These are phyloP conservation scores for Acanthochlamys bracteata DNA, from an alignment of 106 monocot genomes.

Conservation along the genomic window DNA sequence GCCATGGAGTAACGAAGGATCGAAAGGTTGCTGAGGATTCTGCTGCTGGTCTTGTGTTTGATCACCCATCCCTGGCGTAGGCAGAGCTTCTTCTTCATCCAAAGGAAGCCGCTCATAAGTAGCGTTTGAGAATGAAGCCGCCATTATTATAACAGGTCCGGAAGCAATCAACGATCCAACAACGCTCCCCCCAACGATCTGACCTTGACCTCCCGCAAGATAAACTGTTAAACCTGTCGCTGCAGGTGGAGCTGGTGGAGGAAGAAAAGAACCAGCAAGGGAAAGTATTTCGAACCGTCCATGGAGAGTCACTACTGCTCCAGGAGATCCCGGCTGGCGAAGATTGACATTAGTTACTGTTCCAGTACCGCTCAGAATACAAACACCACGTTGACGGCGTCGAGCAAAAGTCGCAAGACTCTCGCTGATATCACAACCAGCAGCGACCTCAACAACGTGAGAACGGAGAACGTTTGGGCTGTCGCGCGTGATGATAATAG, in stretches of 20 bases:
- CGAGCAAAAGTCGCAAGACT: background rate
- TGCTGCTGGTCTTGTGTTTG: constrained; percentile 15
- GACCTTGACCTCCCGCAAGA: background rate
- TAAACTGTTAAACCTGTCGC: background rate
- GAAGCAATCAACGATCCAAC: constrained; percentile 1
- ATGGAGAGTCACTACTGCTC: background rate
- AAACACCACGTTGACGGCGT: background rate
- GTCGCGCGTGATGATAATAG: constrained; percentile 3
- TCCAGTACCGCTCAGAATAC: background rate
- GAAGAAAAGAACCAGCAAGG: background rate
- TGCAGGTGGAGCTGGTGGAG: constrained; percentile 1
- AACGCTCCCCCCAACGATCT: constrained; percentile 4
- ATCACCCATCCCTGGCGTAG: constrained; percentile 4
- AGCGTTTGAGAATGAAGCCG: constrained; percentile 1
- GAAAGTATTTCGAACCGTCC: constrained; percentile 1
- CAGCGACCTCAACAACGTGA: constrained; percentile 3
- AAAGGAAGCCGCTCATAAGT: constrained; percentile 1
- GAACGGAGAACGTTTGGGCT: constrained; percentile 2
- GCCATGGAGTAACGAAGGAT: constrained; percentile 10
- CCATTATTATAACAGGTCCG: constrained; percentile 1
- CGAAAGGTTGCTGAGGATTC: constrained; percentile 7
- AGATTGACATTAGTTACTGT: background rate
- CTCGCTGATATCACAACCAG: constrained; percentile 5
- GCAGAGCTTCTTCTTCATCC: background rate
- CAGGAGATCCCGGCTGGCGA: background rate